Base-by-base conservation (phyloP, 345 rosid species). In the Gossypium ekmanianum region DNA sequence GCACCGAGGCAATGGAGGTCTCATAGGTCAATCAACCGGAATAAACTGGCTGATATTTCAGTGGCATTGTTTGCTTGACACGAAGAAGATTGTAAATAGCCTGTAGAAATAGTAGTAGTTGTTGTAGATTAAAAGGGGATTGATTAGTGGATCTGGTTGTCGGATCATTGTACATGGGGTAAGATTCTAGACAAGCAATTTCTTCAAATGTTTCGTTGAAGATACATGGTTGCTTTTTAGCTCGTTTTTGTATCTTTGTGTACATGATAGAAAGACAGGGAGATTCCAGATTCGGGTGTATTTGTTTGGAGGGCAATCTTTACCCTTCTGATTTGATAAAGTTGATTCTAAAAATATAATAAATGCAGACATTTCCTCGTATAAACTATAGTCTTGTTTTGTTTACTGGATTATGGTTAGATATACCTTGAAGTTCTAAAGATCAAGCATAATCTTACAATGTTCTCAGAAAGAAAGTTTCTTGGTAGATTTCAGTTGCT, bases 11-110 rank as follows among this genome's bases (percentile, higher is more conserved):
- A 80, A 9, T 10, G 50, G 52, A 75, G 89, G 67, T 48, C 59
- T 2, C 45, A 14, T 57, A 83, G 76, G 80, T 66, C 83, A 0
- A 48, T 83, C 39, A 78, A 76, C 69, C 48, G 85, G 73, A 86
- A 79, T 57, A 84, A 80, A 16, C 79, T 92, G 1, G 75, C 88
- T 1, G 85, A 82, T 10, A 67, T 94, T 74, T 81, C 94, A 11
- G 85, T 85, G 17, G 84, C 88, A 7, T 77, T 92, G 77, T 92
- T 92, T 67, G 54, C 82, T 63, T 83, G 81, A 22, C 84, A 81
- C 4, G 72, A 44, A 54, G 78, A 78, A 43, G 18, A 22, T 56
- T 24, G 2, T 81, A 64, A 24, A 74, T 63, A 70, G 29, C 16
- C 56, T 43, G 63, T 59, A 11, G 63, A 34, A 34, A 5, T 3